These are phyloP conservation scores for Agaricus blazei DNA, from an alignment of 768 basidiomycete species.

Conservation along the genomic window DNA sequence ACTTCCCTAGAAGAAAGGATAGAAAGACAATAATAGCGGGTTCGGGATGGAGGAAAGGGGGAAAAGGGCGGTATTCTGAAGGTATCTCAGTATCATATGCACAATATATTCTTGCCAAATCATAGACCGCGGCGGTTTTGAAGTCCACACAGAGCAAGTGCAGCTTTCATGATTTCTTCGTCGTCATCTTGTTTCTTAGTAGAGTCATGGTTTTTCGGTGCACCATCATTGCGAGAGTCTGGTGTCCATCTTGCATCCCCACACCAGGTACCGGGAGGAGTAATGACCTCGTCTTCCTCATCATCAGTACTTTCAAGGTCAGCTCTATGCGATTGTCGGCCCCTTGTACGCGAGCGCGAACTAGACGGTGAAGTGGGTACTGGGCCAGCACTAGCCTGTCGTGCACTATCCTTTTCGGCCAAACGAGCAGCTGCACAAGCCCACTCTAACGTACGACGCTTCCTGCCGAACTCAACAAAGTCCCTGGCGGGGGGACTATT, in stretches of 20 bases:
- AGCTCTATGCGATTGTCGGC: constrained; percentile 10
- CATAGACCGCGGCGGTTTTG: constrained; percentile 22
- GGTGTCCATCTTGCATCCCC: constrained; percentile 33
- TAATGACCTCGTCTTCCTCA: constrained; percentile 60
- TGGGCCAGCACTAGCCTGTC: constrained; percentile 1
- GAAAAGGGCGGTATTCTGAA: constrained; percentile 1
- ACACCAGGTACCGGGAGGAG: constrained; percentile 51
- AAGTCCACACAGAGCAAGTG: constrained; percentile 60
- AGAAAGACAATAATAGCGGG: background rate
- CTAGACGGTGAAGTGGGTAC: constrained; percentile 9
- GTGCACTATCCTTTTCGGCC: constrained; percentile 35
- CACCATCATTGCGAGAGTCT: constrained; percentile 16
- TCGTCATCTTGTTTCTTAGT: constrained; percentile 29
- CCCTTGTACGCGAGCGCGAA: constrained; percentile 8
- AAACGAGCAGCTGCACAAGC: constrained; percentile 61
- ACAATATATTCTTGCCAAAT: background rate
- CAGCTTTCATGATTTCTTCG: constrained; percentile 68
- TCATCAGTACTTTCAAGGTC: constrained; percentile 54
- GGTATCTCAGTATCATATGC: constrained; percentile 7
- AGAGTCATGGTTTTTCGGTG: constrained; percentile 8
- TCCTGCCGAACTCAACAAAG: constrained; percentile 42
- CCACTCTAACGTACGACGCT: constrained; percentile 62
- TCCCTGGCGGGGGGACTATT: constrained; percentile 47
- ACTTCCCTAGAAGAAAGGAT: constrained; percentile 1
- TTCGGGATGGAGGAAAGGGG: background rate